Evolutionary conservation across 345 rosid species (phyloP), one percentile per base, ranked within the genome.

Genomic region (Aquilaria yunnanensis): DNA sequence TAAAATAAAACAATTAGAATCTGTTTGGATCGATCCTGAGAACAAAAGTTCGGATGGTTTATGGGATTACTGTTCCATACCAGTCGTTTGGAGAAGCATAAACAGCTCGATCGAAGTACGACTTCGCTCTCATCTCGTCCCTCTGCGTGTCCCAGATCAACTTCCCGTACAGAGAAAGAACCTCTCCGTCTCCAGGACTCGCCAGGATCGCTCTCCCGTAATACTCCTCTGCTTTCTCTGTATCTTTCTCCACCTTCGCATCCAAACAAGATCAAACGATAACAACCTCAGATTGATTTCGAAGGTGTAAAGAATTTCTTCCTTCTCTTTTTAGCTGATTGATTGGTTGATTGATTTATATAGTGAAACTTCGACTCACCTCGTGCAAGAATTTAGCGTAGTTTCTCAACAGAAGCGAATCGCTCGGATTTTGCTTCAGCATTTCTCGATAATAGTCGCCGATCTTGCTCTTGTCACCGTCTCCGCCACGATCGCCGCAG

Each of bases 121-220:
- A 14, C 60, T 70, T 74, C 10, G 98, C 97, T 75, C 96, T 74
- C 10, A 63, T 77, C 14, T 58, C 79, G 56, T 93, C 87, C 71
- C 77, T 47, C 29, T 76, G 75, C 12, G 73, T 75, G 32, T 83
- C 92, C 98, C 98, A 92, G 46, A 92, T 89, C 68, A 92, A 56
- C 61, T 73, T 85, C 14, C 89, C 98, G 63, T 85, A 87, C 75
- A 89, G 68, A 4, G 89, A 77, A 53, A 93, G 53, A 14, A 86
- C 78, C 7, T 89, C 93, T 46, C 94, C 98, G 51, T 93, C 98
- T 14, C 83, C 96, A 3, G 96, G 96, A 61, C 64, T 81, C 55
- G 70, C 92, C 37, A 93, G 70, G 29, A 93, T 87, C 30, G 93
- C 87, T 64, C 96, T 85, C 10, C 90, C 96, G 59, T 87, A 92